A percentile compares a stretch with the other conserved stretches of the same genome.
These are phyloP conservation scores for Circinella umbellata DNA, from an alignment of 371 early-diverging fungal genomes.

Conservation along the genomic window DNA sequence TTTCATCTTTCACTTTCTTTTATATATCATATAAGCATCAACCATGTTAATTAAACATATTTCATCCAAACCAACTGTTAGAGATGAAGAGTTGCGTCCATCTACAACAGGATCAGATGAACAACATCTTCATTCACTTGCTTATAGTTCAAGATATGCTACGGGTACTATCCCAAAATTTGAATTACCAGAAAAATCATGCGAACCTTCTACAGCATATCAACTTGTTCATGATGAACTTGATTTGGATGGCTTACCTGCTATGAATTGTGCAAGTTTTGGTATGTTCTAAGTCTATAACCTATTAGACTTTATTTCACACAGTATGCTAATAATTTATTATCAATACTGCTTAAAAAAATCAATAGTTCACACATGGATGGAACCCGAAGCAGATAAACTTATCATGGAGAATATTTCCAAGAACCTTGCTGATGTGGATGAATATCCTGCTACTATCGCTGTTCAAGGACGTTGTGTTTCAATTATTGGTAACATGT, in stretches of 20 bases:
- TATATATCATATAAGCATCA: background rate
- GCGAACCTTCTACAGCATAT: conserved; percentile 57
- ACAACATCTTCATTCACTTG: conserved; percentile 33
- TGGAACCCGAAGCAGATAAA: conserved; percentile 76
- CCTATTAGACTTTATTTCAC: no score
- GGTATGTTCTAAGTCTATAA: conserved; percentile 22
- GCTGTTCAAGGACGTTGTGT: conserved; percentile 65
- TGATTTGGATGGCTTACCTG: conserved; percentile 67
- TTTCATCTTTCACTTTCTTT: background rate
- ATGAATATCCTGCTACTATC: conserved; percentile 60
- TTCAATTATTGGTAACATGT: conserved; percentile 63
- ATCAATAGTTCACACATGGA: conserved; percentile 53
- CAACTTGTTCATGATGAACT: conserved; percentile 68
- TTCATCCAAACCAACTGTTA: background rate
- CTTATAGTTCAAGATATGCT: conserved; percentile 57
- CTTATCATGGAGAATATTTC: conserved; percentile 63
- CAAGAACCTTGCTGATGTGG: conserved; percentile 69
- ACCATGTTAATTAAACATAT: conserved; percentile 15
- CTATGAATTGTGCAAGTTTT: conserved; percentile 64
- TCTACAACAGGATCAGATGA: conserved; percentile 12
- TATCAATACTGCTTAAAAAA: no score
- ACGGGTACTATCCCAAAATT: conserved; percentile 52
- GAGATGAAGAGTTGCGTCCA: conserved; percentile 3
- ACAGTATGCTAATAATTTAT: no score
- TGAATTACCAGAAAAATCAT: conserved; percentile 43